Evolutionary conservation across 495 filamentous ascomycete species (phyloP).

Genomic region (Neurospora sp.): DNA sequence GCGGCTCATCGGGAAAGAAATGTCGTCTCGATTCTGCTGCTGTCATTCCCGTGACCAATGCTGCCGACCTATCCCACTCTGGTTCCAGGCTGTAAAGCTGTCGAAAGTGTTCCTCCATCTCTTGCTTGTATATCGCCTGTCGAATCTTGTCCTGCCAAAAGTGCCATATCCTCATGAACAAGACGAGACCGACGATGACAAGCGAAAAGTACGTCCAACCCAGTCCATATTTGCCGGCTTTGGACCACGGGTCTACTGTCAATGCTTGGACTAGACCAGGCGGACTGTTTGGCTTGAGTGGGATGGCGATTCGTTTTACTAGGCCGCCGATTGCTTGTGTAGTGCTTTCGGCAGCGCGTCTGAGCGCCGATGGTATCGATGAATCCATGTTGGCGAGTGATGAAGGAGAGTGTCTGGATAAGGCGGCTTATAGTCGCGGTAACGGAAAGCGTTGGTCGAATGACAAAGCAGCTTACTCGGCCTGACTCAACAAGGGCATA

Average conservation of each 20-base stretch:
- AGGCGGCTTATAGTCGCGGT: not conserved
- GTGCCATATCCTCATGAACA: slow-evolving; percentile 63
- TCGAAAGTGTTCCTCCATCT: slow-evolving; percentile 47
- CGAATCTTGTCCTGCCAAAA: slow-evolving; percentile 82
- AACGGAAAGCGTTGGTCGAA: not conserved
- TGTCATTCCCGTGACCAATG: slow-evolving; percentile 53
- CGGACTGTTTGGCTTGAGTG: slow-evolving; percentile 57
- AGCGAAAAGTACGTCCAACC: slow-evolving; percentile 82
- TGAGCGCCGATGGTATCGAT: slow-evolving; percentile 11
- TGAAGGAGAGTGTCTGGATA: not conserved
- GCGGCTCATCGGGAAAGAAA: slow-evolving; percentile 55
- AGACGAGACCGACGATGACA: slow-evolving; percentile 53
- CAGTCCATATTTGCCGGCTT: slow-evolving; percentile 79
- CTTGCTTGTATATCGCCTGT: slow-evolving; percentile 71
- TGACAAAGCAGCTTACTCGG: not conserved
- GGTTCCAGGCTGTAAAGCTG: slow-evolving; percentile 43
- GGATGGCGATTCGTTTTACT: slow-evolving; percentile 64
- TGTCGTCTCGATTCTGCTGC: slow-evolving; percentile 42
- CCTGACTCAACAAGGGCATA: slow-evolving; percentile 8
- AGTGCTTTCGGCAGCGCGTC: slow-evolving; percentile 11
- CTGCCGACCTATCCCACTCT: slow-evolving; percentile 57
- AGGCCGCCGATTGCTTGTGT: slow-evolving; percentile 32
- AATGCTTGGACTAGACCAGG: slow-evolving; percentile 60
- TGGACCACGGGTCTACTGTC: slow-evolving; percentile 65
- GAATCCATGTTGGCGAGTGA: slow-evolving; percentile 18